phyloP scores from a whole-genome alignment of 768 basidiomycete genomes.

The Lactarius pseudohatsudake region DNA sequence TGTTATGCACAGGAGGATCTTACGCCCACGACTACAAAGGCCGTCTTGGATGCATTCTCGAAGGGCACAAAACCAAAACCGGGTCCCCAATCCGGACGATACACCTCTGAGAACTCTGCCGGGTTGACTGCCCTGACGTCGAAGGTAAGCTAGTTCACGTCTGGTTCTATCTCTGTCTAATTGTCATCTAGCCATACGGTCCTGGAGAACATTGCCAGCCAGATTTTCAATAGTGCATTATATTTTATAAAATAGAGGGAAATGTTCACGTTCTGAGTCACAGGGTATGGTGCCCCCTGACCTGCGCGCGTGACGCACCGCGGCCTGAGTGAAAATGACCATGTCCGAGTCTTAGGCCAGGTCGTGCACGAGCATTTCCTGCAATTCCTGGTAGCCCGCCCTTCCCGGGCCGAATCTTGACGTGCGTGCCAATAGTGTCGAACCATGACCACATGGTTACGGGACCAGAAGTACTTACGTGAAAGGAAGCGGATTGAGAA shows the following conservation, averaged over 20 bases:
- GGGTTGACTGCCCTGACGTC: conserved; percentile 77
- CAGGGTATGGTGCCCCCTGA: neutral
- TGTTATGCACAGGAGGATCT: conserved; percentile 67
- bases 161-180: conserved; percentile 20
- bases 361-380: too few species aligned
- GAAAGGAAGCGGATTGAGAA: too few species aligned
- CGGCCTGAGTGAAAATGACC: too few species aligned
- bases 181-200: conserved; percentile 72
- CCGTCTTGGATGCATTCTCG: conserved; percentile 74
- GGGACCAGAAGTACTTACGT: too few species aligned
- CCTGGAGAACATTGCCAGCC: conserved; percentile 87
- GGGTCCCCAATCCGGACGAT: conserved; percentile 88
- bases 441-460: too few species aligned
- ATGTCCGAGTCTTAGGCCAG: too few species aligned
- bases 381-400: too few species aligned
- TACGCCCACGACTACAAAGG: conserved; percentile 72
- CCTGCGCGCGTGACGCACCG: neutral
- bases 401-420: too few species aligned
- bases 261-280: neutral
- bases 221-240: conserved; percentile 65
- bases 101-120: conserved; percentile 91
- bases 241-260: conserved; percentile 9
- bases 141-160: conserved; percentile 50
- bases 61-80: conserved; percentile 86
- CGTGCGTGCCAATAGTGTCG: too few species aligned